These are phyloP conservation scores for Debaryomyces fabryi DNA, from an alignment of 1,139 yeast species.

Conservation along the genomic window DNA sequence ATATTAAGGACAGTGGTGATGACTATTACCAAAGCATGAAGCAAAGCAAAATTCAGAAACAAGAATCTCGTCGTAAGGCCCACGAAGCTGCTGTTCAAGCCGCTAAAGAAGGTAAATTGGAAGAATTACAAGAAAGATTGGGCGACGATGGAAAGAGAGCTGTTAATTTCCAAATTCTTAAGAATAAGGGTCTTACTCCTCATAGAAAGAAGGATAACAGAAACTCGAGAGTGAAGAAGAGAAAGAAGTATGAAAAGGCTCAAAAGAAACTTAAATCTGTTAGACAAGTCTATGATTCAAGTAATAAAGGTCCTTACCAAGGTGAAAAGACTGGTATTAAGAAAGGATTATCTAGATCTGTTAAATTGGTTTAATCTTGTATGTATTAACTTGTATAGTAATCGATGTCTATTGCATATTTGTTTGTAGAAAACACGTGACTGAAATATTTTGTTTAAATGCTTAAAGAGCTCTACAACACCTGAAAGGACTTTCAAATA, in stretches of 20 bases:
- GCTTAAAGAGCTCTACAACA: background rate
- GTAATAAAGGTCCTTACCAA: slow-evolving; percentile 76
- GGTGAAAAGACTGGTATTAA: slow-evolving; percentile 98
- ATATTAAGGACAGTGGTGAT: slow-evolving; percentile 30
- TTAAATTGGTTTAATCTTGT: slow-evolving; percentile 56
- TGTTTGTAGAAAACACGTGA: background rate
- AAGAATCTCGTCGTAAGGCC: slow-evolving; percentile 58
- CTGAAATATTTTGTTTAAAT: background rate
- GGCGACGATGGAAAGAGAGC: slow-evolving; percentile 93
- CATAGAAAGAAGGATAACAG: slow-evolving; percentile 91
- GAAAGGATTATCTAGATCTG: slow-evolving; percentile 85
- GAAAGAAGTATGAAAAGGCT: slow-evolving; percentile 94
- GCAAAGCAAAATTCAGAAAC: slow-evolving; percentile 48
- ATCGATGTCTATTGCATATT: background rate
- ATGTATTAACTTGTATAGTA: slow-evolving; percentile 2
- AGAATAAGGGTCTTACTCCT: slow-evolving; percentile 94
- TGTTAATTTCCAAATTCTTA: slow-evolving; percentile 86
- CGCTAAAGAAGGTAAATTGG: slow-evolving; percentile 81
- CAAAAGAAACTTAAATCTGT: slow-evolving; percentile 91
- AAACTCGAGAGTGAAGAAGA: slow-evolving; percentile 96
- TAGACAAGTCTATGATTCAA: slow-evolving; percentile 79
- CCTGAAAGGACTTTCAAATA: background rate
- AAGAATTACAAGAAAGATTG: slow-evolving; percentile 64
- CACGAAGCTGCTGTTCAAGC: slow-evolving; percentile 77
- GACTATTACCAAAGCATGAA: slow-evolving; percentile 57